Percentiles rank a stretch among this genome's conserved stretches.
phyloP scores from a whole-genome alignment of 495 filamentous ascomycete species.

The Glonium stellatum region DNA sequence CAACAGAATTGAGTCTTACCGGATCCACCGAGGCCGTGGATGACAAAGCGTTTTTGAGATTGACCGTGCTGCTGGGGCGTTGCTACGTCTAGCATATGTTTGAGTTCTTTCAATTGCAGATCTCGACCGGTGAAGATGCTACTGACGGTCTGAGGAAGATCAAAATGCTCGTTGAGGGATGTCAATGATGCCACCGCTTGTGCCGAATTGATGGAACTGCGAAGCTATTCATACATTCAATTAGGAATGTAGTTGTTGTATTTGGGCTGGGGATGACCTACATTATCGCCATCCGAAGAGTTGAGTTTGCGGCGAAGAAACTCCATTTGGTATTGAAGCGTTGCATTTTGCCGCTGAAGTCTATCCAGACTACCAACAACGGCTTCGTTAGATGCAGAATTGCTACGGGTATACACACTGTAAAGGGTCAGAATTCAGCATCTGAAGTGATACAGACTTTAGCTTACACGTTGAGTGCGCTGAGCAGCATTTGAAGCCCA shows the following conservation, averaged over 20 bases:
- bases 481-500: not conserved
- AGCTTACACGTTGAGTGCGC: not conserved
- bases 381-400: too few relatives aligned
- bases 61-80: not conserved
- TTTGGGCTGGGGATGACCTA: not conserved
- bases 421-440: too few relatives aligned
- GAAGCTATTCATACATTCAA: not conserved
- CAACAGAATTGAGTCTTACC: constrained; percentile 40
- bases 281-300: not conserved
- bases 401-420: too few relatives aligned
- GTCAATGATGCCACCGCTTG: not conserved
- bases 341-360: too few relatives aligned
- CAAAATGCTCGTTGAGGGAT: constrained; percentile 32
- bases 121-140: constrained; percentile 34
- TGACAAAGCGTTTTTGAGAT: constrained; percentile 22
- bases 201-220: not conserved
- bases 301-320: too few relatives aligned
- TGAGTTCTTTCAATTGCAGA: constrained; percentile 5
- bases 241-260: not conserved
- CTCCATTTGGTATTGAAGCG: too few relatives aligned
- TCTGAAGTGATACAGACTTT: not conserved
- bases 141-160: constrained; percentile 33
- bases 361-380: too few relatives aligned
- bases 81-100: not conserved
- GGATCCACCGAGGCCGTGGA: constrained; percentile 31